Evolutionary conservation across 805 yeast genomes (phyloP).

Genomic region (Barnettozyma populi): DNA sequence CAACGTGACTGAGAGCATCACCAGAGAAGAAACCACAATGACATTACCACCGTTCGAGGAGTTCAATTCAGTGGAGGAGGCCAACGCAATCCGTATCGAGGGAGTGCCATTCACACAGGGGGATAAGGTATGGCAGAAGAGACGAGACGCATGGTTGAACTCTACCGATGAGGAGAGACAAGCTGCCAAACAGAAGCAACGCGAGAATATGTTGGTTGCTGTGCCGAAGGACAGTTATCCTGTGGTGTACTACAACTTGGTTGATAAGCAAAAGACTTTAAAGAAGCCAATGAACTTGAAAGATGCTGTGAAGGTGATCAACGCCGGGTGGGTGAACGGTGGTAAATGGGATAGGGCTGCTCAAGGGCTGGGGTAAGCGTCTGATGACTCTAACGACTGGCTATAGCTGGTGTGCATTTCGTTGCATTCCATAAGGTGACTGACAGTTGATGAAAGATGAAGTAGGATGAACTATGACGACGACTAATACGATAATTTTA

Average conservation of each 20-base stretch:
- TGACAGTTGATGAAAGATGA: neutral
- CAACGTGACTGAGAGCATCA: conserved; percentile 3
- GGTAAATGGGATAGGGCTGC: conserved; percentile 65
- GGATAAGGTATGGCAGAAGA: conserved; percentile 59
- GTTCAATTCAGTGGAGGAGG: conserved; percentile 29
- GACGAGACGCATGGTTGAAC: conserved; percentile 63
- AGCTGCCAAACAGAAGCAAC: conserved; percentile 14
- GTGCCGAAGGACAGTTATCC: conserved; percentile 48
- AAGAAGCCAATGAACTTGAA: conserved; percentile 66
- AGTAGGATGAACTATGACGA: too few species aligned
- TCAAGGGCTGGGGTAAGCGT: conserved; percentile 26
- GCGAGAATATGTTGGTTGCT: conserved; percentile 23
- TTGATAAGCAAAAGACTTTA: conserved; percentile 63
- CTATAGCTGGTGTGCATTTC: neutral
- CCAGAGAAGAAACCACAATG: neutral
- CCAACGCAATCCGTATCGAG: conserved; percentile 8
- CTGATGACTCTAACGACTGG: neutral
- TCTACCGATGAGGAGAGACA: conserved; percentile 26
- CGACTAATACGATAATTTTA: neutral
- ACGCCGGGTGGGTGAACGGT: conserved; percentile 80
- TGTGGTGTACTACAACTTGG: conserved; percentile 61
- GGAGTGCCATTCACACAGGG: conserved; percentile 43
- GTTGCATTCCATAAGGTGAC: neutral
- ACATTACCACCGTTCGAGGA: conserved; percentile 22
- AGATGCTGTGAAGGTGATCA: conserved; percentile 66